Evolutionary conservation across 73 alveolate genomes (phyloP).

Genomic region (Tetrahymena thermophila): DNA sequence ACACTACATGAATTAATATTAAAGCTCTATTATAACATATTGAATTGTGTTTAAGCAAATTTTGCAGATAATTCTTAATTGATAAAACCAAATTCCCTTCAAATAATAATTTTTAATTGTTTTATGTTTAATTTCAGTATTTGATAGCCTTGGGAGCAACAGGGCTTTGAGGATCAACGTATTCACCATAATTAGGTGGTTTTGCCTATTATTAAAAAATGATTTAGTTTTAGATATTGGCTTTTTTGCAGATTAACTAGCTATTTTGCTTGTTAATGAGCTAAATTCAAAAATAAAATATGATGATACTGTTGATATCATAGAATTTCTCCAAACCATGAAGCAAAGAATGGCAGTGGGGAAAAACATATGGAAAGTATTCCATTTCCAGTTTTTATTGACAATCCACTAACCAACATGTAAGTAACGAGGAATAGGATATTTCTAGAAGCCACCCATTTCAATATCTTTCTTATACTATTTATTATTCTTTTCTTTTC

Average conservation of each 20-base stretch:
- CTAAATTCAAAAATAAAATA: no score
- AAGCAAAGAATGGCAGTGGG: neutral
- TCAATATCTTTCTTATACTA: neutral
- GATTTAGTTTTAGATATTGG: neutral
- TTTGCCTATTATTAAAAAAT: neutral
- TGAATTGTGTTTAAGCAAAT: neutral
- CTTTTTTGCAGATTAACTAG: neutral
- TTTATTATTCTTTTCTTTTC: neutral
- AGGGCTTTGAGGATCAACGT: neutral
- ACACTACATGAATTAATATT: neutral
- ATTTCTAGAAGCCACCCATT: neutral
- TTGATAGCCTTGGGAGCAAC: slow-evolving; percentile 1
- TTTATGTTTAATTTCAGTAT: neutral
- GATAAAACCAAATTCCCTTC: neutral
- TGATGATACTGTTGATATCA: neutral
- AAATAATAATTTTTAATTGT: no score
- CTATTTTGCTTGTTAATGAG: neutral
- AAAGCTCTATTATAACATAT: neutral
- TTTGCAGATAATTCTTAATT: neutral
- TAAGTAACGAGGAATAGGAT: neutral
- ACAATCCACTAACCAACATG: neutral
- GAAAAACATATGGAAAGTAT: neutral
- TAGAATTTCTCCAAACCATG: neutral
- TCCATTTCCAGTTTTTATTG: neutral
- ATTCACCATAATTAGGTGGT: neutral